A percentile compares a stretch with the other conserved stretches of the same genome.
Conservation (phyloP, 441 rosid genomes). For the Breynia disticha region DNA sequence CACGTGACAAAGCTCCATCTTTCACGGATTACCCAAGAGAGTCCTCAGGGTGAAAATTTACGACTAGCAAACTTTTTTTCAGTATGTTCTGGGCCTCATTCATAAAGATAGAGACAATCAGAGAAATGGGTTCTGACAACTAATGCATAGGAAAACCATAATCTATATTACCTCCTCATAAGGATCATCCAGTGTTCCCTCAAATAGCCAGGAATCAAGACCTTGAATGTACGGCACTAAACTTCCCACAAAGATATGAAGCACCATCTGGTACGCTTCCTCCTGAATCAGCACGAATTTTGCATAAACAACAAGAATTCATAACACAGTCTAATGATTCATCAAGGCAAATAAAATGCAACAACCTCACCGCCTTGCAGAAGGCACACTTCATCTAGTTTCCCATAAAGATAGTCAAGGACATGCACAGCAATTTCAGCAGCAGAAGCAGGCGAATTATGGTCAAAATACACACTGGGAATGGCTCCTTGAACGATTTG, state of each 20-base stretch:
- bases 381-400: conserved; percentile 74
- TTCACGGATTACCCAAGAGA: no score
- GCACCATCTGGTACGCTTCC: conserved; percentile 64
- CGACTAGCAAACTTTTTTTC: no score
- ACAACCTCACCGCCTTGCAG: conserved; percentile 97
- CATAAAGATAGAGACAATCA: no score
- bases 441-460: conserved; percentile 36
- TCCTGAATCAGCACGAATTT: conserved; percentile 44
- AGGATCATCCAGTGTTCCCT: conserved; percentile 84
- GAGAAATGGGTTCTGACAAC: neutral
- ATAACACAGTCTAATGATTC: conserved; percentile 10
- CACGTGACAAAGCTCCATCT: no score
- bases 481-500: conserved; percentile 70
- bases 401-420: conserved; percentile 73
- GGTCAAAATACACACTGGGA: conserved; percentile 50
- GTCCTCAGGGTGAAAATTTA: no score
- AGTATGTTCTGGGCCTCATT: no score
- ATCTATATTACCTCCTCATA: conserved; percentile 65
- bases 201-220: conserved; percentile 88
- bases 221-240: conserved; percentile 61
- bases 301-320: conserved; percentile 9
- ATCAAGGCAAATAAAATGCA: conserved; percentile 16
- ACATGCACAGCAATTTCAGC: conserved; percentile 60
- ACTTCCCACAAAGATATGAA: conserved; percentile 73
- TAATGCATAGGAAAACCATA: neutral